Percentiles rank a stretch among this genome's conserved stretches.
Evolutionary conservation across 2,329 filamentous ascomycete species (phyloP).

Genomic region (Arthrinium phaeospermum): DNA sequence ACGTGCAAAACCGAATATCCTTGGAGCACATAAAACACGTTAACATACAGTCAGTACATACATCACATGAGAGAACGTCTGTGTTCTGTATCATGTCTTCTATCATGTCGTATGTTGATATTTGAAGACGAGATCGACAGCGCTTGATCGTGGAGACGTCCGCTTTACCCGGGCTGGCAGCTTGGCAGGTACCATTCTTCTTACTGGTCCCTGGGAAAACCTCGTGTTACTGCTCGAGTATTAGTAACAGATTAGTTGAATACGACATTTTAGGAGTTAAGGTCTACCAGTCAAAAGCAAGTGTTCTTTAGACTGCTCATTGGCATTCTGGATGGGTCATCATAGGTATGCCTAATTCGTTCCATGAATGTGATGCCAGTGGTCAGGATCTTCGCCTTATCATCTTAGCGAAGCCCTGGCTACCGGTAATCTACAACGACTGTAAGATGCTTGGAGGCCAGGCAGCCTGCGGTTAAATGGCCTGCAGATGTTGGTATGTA

Average conservation of each 20-base stretch:
- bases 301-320: background rate
- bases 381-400: background rate
- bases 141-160: background rate
- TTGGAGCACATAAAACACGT: background rate
- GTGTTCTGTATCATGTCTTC: background rate
- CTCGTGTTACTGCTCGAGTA: slow-evolving; percentile 2
- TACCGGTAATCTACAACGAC: background rate
- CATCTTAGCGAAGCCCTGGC: background rate
- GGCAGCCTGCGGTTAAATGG: background rate
- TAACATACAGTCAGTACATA: background rate
- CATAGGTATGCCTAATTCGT: background rate
- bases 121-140: background rate
- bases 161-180: slow-evolving; percentile 7
- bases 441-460: background rate
- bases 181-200: slow-evolving; percentile 10
- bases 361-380: background rate
- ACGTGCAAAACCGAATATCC: background rate
- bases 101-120: background rate
- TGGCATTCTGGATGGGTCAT: background rate
- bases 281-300: background rate
- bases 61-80: background rate
- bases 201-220: background rate
- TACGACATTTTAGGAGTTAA: background rate
- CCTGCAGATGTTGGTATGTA: background rate
- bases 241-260: background rate